Evolutionary conservation across 345 rosid genomes (phyloP), one percentile per base, ranked within the genome.

Genomic region (Erucastrum elatum): DNA sequence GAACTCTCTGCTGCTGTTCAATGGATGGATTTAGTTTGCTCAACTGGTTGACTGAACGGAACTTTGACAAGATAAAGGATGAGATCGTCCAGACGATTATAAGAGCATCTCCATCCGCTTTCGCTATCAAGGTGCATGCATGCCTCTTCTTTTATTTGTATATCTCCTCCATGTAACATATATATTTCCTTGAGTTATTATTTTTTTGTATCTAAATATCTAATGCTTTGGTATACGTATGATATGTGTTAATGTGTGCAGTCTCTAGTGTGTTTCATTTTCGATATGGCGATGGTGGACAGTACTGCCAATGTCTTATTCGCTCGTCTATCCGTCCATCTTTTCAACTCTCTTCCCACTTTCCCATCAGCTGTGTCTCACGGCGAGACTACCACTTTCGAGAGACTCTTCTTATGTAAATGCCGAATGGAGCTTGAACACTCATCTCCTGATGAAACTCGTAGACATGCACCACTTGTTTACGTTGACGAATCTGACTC

Each of bases 261-360:
- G 82, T 37, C 82, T 68, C 66, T 74, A 5, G 71, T 56, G 55
- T 74, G 56, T 15, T 27, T n/a, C 21, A 9, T 79, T 51, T 79
- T 73, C 6, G 74, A 79, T 5, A 73, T 79, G 75, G 70, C 82
- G 27, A 62, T 79, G 78, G 66, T 62, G 68, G 78, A 73, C 51
- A 62, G 69, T 21, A 2, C 60, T 6, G 21, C 78, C 12, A 12
- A 61, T 27, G 26, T 29, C 3, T 53, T 79, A 29, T 74, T 61
- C 68, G 56, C 75, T 61, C 74, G 70, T 51, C 35, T 79, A 16
- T 68, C 65, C 71, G 75, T 79, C 0, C 10, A 68, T 34, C 78
- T 79, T 49, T 49, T 74, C 10, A 13, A 66, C 26, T 27, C 63
- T n/a, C 72, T 78, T 55, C 77, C 81, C 0, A 51, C 49, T 4